Evolutionary conservation across 257 asterid species (phyloP).

Genomic region (Ballota nigra): DNA sequence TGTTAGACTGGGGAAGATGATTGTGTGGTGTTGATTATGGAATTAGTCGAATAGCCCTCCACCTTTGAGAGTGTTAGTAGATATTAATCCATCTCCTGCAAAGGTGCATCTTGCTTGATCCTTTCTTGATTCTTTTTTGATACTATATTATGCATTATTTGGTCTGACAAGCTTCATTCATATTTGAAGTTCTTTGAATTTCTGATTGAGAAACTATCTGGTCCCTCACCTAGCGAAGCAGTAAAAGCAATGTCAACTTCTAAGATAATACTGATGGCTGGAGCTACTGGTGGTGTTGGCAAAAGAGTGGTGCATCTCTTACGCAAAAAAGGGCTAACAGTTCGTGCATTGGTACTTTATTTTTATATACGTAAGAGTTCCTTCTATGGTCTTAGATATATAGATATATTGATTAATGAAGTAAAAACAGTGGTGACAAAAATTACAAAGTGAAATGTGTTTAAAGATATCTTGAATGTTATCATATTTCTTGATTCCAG

Average conservation of each 20-base stretch:
- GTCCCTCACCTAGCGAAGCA: too few relatives aligned
- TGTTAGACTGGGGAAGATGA: too few relatives aligned
- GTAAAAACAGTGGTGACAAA: neutral
- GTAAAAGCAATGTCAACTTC: slow-evolving; percentile 60
- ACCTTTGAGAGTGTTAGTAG: too few relatives aligned
- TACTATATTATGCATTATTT: neutral
- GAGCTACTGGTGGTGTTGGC: slow-evolving; percentile 99
- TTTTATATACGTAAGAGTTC: neutral
- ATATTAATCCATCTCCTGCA: slow-evolving; percentile 91
- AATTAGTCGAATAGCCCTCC: too few relatives aligned
- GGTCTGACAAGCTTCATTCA: slow-evolving; percentile 40
- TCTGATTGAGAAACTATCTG: too few relatives aligned
- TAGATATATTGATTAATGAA: too few relatives aligned
- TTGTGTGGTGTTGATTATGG: too few relatives aligned
- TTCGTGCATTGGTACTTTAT: slow-evolving; percentile 68
- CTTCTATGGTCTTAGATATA: neutral
- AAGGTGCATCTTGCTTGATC: slow-evolving; percentile 51
- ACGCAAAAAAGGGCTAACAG: slow-evolving; percentile 59
- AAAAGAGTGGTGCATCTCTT: slow-evolving; percentile 82
- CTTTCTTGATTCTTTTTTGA: neutral
- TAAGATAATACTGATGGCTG: slow-evolving; percentile 71
- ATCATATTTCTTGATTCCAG: neutral
- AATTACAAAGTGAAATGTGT: neutral
- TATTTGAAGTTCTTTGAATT: too few relatives aligned
- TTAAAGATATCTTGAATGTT: neutral